Percentiles rank a stretch among this genome's conserved stretches.
Evolutionary conservation across 257 asterid species (phyloP).

Genomic region (Misopates orontium): DNA sequence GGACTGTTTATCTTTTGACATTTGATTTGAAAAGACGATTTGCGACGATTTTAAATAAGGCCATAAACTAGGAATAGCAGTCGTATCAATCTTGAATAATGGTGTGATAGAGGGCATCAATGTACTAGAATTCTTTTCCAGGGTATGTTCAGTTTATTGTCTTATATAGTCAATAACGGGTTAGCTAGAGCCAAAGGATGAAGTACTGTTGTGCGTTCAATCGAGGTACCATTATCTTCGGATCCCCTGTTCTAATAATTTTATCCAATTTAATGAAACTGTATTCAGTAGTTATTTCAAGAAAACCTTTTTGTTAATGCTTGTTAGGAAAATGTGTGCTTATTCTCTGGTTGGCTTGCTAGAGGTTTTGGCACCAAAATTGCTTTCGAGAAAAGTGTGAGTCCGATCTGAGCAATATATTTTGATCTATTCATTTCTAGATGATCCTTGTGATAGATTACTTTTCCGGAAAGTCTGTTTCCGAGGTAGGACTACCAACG

Average conservation of each 20-base stretch:
- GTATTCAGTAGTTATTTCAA: background rate
- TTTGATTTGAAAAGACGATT: too few species aligned
- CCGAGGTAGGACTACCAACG: too few species aligned
- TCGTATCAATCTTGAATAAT: too few species aligned
- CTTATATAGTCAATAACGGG: too few species aligned
- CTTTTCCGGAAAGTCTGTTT: too few species aligned
- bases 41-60: too few species aligned
- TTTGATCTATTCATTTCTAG: too few species aligned
- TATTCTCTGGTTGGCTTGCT: slow-evolving; percentile 92
- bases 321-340: slow-evolving; percentile 65
- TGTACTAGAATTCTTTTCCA: too few species aligned
- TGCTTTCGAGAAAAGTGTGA: slow-evolving; percentile 88
- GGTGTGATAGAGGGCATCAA: too few species aligned
- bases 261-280: background rate
- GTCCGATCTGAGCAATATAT: slow-evolving; percentile 29
- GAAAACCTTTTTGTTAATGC: slow-evolving; percentile 24
- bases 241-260: background rate
- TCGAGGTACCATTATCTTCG: slow-evolving; percentile 60
- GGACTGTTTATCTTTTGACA: background rate
- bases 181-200: slow-evolving; percentile 87
- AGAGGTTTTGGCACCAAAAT: slow-evolving; percentile 76
- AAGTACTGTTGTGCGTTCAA: slow-evolving; percentile 76
- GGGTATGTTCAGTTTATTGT: too few species aligned
- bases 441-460: too few species aligned
- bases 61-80: too few species aligned